A percentile compares a stretch with the other conserved stretches of the same genome.
Conservation (phyloP, 1,284 basidiomycete species). For the Irpex rosettiformis region DNA sequence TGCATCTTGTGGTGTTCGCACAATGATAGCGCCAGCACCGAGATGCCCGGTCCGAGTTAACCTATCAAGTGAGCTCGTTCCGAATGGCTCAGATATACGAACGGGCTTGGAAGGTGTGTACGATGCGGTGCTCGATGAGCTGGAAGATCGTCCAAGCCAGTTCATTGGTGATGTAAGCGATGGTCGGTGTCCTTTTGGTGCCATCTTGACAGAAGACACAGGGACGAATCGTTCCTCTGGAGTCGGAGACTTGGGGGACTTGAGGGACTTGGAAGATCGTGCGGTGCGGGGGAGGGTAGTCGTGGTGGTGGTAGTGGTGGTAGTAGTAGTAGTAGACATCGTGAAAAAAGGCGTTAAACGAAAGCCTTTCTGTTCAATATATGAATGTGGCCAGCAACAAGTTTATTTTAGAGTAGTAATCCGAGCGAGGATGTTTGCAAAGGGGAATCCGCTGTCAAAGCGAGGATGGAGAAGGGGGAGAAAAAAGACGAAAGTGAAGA, state of each 20-base stretch:
- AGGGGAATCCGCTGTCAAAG: constrained; percentile 13
- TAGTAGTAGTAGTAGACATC: neutral
- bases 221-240: constrained; percentile 14
- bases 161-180: constrained; percentile 32
- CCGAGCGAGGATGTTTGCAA: no score
- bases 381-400: constrained; percentile 14
- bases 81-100: constrained; percentile 61
- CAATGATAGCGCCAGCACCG: constrained; percentile 66
- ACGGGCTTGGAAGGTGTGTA: constrained; percentile 41
- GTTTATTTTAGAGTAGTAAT: constrained; percentile 2
- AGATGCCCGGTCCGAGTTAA: constrained; percentile 45
- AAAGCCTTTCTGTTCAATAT: constrained; percentile 7
- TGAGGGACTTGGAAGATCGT: constrained; percentile 1
- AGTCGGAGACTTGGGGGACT: constrained; percentile 9
- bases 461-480: constrained; percentile 11
- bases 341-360: neutral
- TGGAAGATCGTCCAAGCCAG: constrained; percentile 32
- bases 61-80: constrained; percentile 45
- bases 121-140: constrained; percentile 22
- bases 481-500: constrained; percentile 8
- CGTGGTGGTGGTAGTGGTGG: constrained; percentile 1
- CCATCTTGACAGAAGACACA: constrained; percentile 3
- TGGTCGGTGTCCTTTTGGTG: constrained; percentile 25
- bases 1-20: constrained; percentile 74
- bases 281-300: neutral